Conservation (phyloP, 108 stramenopile genomes). For the Nannochloropsis salina region DNA sequence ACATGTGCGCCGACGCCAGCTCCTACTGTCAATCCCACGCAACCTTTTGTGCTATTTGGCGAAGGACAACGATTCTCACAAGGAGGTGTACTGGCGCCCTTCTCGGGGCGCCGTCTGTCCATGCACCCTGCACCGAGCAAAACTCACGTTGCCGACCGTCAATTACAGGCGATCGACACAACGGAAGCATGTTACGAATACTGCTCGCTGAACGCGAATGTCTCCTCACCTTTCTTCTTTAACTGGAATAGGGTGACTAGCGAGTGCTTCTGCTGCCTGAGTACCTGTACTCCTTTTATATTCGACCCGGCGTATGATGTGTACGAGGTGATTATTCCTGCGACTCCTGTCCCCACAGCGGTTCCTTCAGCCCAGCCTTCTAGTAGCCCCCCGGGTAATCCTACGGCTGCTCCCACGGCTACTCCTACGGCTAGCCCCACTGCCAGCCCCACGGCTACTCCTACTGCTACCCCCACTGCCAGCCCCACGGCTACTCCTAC, state of each 20-base stretch:
- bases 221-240: not conserved
- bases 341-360: not conserved
- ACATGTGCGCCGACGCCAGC: not conserved
- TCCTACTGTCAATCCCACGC: not conserved
- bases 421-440: not conserved
- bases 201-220: not conserved
- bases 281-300: not conserved
- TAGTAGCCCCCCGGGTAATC: not conserved
- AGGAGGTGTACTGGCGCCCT: not conserved
- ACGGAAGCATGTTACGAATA: not conserved
- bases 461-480: not conserved
- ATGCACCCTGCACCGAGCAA: not conserved
- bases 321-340: not conserved
- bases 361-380: not conserved
- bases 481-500: not conserved
- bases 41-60: not conserved
- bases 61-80: not conserved
- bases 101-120: not conserved
- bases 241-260: not conserved
- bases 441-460: not conserved
- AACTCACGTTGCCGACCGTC: not conserved
- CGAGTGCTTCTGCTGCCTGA: not conserved
- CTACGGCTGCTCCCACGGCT: not conserved
- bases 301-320: not conserved
- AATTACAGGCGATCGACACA: not conserved